These are phyloP conservation scores for Lunasporangiospora selenospora DNA, from an alignment of 192 early-diverging fungal genomes.

Conservation along the genomic window DNA sequence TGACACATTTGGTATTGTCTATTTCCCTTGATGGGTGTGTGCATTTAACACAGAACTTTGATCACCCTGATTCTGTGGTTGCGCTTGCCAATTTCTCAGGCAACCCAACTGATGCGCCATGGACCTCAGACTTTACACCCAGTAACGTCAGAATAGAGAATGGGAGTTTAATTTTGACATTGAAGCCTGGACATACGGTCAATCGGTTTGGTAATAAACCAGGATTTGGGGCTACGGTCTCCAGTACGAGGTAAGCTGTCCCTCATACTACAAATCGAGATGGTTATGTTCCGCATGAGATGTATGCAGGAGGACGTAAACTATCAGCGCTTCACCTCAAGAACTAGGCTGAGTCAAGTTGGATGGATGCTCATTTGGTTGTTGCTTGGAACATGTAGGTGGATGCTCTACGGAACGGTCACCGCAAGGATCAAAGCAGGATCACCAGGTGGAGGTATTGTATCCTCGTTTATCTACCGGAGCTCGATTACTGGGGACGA, in stretches of 20 bases:
- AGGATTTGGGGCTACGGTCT: constrained; percentile 51
- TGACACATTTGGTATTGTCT: too few relatives aligned
- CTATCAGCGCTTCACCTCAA: not conserved
- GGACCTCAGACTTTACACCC: constrained; percentile 47
- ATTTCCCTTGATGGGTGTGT: too few relatives aligned
- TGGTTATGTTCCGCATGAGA: too few relatives aligned
- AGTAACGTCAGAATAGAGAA: constrained; percentile 39
- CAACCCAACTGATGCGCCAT: constrained; percentile 31
- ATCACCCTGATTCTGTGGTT: constrained; percentile 10
- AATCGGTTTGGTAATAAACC: constrained; percentile 34
- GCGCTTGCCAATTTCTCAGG: constrained; percentile 28
- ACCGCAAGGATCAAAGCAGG: constrained; percentile 46
- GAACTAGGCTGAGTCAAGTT: not conserved
- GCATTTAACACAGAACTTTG: too few relatives aligned
- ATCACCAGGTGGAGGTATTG: constrained; percentile 55
- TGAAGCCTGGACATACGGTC: constrained; percentile 11
- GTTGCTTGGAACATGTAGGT: constrained; percentile 3
- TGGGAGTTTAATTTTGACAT: constrained; percentile 30
- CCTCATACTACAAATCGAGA: too few relatives aligned
- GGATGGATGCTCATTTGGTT: not conserved
- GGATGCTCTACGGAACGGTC: constrained; percentile 49
- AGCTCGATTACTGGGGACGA: constrained; percentile 59
- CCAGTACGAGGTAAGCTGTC: constrained; percentile 37
- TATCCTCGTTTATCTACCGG: constrained; percentile 58
- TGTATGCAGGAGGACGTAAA: constrained; percentile 42